phyloP scores from a whole-genome alignment of 73 alveolate genomes.

The Paramecium primaurelia region DNA sequence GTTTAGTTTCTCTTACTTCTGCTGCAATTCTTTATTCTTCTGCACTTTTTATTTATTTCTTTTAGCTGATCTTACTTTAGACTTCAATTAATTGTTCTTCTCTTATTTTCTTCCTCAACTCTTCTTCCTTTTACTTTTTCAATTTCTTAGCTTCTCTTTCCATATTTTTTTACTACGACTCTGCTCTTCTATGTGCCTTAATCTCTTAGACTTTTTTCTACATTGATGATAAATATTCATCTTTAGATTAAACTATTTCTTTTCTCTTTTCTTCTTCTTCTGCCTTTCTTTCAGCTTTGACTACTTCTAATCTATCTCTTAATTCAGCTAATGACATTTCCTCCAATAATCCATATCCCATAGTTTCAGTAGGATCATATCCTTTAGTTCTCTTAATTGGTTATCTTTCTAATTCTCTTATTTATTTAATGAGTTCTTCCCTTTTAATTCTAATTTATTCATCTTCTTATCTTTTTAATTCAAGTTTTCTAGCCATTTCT shows the following conservation, averaged over 20 bases:
- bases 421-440: conserved; percentile 94
- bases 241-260: conserved; percentile 79
- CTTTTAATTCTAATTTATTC: conserved; percentile 82
- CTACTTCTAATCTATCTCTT: conserved; percentile 92
- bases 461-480: conserved; percentile 90
- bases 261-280: conserved; percentile 85
- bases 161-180: conserved; percentile 61
- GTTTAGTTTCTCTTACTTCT: conserved; percentile 92
- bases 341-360: conserved; percentile 96
- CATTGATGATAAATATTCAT: conserved; percentile 54
- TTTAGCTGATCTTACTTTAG: conserved; percentile 83
- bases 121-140: conserved; percentile 79
- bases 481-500: conserved; percentile 85
- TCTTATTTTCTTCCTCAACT: conserved; percentile 78
- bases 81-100: conserved; percentile 93
- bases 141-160: conserved; percentile 85
- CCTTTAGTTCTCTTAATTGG: conserved; percentile 96
- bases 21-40: conserved; percentile 95
- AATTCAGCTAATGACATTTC: conserved; percentile 95
- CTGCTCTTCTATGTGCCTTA: conserved; percentile 42
- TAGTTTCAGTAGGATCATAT: conserved; percentile 98
- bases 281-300: conserved; percentile 80
- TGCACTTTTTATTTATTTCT: conserved; percentile 82
- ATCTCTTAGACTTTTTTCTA: conserved; percentile 58
- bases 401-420: conserved; percentile 74